Percentiles rank a stretch among this genome's conserved stretches.
Evolutionary conservation across 2,329 filamentous ascomycete genomes (phyloP).

Genomic region (Xylaria polymorpha): DNA sequence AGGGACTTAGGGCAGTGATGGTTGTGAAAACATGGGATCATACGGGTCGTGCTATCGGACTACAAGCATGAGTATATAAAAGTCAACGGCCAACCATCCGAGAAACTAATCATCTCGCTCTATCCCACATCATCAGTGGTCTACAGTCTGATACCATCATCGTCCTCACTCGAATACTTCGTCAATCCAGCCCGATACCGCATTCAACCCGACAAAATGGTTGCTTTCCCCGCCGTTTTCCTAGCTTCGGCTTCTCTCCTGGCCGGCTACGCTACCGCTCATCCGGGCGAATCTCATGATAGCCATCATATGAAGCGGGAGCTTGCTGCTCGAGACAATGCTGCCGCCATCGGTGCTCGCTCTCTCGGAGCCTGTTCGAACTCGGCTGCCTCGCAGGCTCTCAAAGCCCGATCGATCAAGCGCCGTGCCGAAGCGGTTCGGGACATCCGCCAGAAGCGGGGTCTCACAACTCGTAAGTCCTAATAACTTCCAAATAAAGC

Average conservation of each 20-base stretch:
- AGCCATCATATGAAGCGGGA: conserved; percentile 50
- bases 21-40: not conserved
- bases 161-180: not conserved
- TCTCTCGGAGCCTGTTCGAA: conserved; percentile 56
- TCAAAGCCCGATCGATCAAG: conserved; percentile 55
- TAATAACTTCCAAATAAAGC: not conserved
- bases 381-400: conserved; percentile 53
- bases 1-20: conserved; percentile 11
- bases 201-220: conserved; percentile 36
- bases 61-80: conserved; percentile 15
- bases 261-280: conserved; percentile 46
- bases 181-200: not conserved
- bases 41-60: not conserved
- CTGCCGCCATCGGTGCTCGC: conserved; percentile 50
- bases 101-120: not conserved
- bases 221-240: conserved; percentile 42
- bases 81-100: not conserved
- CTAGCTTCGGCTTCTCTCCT: conserved; percentile 41
- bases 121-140: conserved; percentile 6
- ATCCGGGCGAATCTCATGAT: conserved; percentile 51
- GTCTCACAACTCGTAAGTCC: conserved; percentile 47
- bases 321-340: conserved; percentile 50
- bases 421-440: conserved; percentile 55
- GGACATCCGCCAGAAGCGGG: conserved; percentile 54
- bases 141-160: not conserved